A percentile compares a stretch with the other conserved stretches of the same genome.
Conservation (phyloP, 768 basidiomycete genomes). For the Podaxis carcinomalis region DNA sequence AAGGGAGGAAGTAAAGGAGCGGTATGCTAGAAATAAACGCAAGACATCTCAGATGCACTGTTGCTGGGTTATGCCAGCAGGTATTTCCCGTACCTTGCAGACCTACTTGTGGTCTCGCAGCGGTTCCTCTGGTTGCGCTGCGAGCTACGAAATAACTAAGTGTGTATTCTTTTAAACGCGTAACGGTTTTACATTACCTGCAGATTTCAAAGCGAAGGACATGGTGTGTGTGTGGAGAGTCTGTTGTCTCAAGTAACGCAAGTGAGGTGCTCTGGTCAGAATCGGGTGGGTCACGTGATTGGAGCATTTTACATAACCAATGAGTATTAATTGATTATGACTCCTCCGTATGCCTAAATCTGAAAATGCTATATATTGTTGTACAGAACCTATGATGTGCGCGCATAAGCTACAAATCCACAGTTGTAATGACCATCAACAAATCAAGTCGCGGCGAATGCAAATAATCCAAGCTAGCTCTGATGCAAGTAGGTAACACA, state of each 20-base stretch:
- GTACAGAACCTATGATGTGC: not conserved
- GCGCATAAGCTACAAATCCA: not conserved
- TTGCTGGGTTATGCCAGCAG: not conserved
- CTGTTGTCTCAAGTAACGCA: not conserved
- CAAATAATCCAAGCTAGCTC: not conserved
- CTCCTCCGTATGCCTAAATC: not conserved
- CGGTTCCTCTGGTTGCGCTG: constrained; percentile 38
- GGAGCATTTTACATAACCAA: not conserved
- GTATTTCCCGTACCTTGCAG: constrained; percentile 30
- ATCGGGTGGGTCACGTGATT: constrained; percentile 13
- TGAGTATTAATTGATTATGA: not conserved
- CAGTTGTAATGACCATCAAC: not conserved
- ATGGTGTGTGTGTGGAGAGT: constrained; percentile 27
- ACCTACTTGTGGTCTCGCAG: constrained; percentile 40
- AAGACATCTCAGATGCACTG: constrained; percentile 11
- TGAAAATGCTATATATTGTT: not conserved
- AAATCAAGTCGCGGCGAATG: not conserved
- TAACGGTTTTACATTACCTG: constrained; percentile 25
- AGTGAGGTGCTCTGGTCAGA: not conserved
- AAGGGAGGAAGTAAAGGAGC: constrained; percentile 53
- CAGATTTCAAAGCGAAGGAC: constrained; percentile 41
- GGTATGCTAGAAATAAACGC: constrained; percentile 23
- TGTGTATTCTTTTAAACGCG: not conserved
- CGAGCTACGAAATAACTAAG: constrained; percentile 16
- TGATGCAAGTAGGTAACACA: not conserved